phyloP scores from a whole-genome alignment of 306 rosid genomes.

The Arachis stenosperma region DNA sequence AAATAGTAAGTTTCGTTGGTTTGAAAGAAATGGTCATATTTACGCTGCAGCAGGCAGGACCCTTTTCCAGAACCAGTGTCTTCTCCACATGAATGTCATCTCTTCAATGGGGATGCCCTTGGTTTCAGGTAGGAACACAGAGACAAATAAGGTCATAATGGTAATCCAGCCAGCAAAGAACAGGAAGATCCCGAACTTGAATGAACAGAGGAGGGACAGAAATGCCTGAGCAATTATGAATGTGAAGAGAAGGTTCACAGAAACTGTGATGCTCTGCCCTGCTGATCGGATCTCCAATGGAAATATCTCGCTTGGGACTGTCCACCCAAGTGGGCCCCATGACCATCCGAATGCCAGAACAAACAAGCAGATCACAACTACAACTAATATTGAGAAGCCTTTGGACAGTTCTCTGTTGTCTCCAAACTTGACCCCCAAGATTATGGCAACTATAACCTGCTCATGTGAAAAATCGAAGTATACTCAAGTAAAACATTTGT shows the following conservation, averaged over 20 bases:
- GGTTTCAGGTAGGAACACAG: slow-evolving; percentile 49
- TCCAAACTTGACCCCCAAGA: slow-evolving; percentile 75
- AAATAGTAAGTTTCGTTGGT: background rate
- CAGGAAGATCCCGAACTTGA: slow-evolving; percentile 50
- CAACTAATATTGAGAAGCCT: slow-evolving; percentile 66
- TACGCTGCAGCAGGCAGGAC: slow-evolving; percentile 38
- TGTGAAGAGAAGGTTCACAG: slow-evolving; percentile 52
- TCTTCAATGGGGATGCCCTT: slow-evolving; percentile 58
- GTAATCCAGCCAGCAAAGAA: slow-evolving; percentile 50
- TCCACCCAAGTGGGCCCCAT: slow-evolving; percentile 60
- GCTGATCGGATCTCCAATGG: slow-evolving; percentile 56
- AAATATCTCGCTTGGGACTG: slow-evolving; percentile 55
- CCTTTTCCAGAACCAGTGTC: slow-evolving; percentile 57
- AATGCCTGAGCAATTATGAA: slow-evolving; percentile 51
- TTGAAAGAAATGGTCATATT: slow-evolving; percentile 10
- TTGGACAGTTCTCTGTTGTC: slow-evolving; percentile 54
- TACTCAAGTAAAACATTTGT: background rate
- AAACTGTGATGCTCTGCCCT: slow-evolving; percentile 55
- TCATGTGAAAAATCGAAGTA: slow-evolving; percentile 24
- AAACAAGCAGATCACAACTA: slow-evolving; percentile 73
- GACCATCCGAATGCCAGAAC: slow-evolving; percentile 72
- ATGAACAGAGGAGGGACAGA: slow-evolving; percentile 48
- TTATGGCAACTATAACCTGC: slow-evolving; percentile 72
- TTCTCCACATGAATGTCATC: slow-evolving; percentile 48
- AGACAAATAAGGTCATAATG: slow-evolving; percentile 50